These are phyloP conservation scores for Henningerozyma blattae DNA, from an alignment of 805 yeast genomes.

Conservation along the genomic window DNA sequence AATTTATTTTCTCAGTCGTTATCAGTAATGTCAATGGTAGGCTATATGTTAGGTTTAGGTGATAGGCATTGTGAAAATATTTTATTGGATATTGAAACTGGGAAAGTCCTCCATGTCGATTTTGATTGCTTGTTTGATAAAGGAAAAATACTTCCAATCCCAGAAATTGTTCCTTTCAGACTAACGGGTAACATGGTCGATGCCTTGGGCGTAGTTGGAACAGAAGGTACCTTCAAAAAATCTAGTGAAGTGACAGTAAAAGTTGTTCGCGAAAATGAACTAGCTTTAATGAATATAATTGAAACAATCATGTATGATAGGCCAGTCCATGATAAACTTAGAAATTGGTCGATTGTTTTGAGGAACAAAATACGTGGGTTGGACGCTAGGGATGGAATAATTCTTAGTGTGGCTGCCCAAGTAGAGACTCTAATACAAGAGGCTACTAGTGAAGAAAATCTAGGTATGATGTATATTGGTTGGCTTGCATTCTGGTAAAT, in stretches of 20 bases:
- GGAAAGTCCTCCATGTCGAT: conserved; percentile 84
- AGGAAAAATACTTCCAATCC: conserved; percentile 56
- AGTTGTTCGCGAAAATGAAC: conserved; percentile 66
- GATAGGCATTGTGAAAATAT: conserved; percentile 95
- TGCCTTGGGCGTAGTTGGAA: conserved; percentile 78
- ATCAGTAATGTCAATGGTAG: conserved; percentile 97
- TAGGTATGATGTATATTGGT: conserved; percentile 85
- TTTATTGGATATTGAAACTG: conserved; percentile 57
- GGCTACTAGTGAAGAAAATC: conserved; percentile 58
- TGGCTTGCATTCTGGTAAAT: conserved; percentile 70
- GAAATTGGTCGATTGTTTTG: conserved; percentile 57
- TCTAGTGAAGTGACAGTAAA: conserved; percentile 76
- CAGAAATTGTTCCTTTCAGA: conserved; percentile 92
- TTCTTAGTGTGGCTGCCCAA: conserved; percentile 85
- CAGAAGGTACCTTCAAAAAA: conserved; percentile 80
- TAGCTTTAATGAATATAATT: conserved; percentile 74
- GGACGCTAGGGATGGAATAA: conserved; percentile 66
- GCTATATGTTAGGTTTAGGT: conserved; percentile 86
- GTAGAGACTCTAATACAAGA: conserved; percentile 80
- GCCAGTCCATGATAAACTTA: conserved; percentile 42
- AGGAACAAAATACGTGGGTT: conserved; percentile 78
- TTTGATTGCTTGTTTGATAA: conserved; percentile 94
- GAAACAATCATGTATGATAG: conserved; percentile 83
- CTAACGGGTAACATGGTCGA: conserved; percentile 80
- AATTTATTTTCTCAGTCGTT: conserved; percentile 62